phyloP scores from a whole-genome alignment of 768 basidiomycete species.

The Clavaria fumosa region DNA sequence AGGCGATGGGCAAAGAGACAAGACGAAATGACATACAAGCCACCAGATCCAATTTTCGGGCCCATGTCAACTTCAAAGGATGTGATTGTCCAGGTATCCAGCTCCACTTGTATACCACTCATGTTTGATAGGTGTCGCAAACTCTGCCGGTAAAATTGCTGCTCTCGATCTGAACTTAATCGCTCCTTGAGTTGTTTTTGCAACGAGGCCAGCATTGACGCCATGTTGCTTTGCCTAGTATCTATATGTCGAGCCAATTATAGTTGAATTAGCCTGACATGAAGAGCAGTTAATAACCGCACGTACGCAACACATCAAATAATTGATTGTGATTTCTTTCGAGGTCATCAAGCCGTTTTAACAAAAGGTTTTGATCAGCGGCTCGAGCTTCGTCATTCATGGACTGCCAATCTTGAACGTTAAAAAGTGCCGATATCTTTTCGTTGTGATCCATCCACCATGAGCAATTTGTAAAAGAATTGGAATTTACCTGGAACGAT shows the following conservation, averaged over 20 bases:
- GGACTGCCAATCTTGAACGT: conserved; percentile 1
- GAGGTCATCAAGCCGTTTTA: neutral
- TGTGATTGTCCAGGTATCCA: conserved; percentile 14
- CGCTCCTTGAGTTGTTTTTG: conserved; percentile 9
- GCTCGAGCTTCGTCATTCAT: conserved; percentile 2
- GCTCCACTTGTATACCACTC: conserved; percentile 10
- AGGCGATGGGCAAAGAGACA: neutral
- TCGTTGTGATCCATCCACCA: neutral
- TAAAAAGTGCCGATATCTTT: conserved; percentile 1
- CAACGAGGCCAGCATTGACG: conserved; percentile 14
- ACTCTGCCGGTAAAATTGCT: conserved; percentile 11
- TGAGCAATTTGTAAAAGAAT: neutral
- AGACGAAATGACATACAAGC: conserved; percentile 11
- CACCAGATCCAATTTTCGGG: conserved; percentile 13
- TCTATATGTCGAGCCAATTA: neutral
- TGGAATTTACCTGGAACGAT: conserved; percentile 1
- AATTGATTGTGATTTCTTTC: conserved; percentile 2
- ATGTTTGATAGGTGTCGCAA: conserved; percentile 10
- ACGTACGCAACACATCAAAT: neutral
- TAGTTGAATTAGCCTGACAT: neutral
- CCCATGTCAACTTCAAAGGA: conserved; percentile 16
- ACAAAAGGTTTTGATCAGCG: neutral
- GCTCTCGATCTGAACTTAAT: conserved; percentile 1
- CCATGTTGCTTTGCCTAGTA: conserved; percentile 8
- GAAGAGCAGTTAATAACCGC: neutral